phyloP scores from a whole-genome alignment of 345 rosid species.

The Murraya paniculata region DNA sequence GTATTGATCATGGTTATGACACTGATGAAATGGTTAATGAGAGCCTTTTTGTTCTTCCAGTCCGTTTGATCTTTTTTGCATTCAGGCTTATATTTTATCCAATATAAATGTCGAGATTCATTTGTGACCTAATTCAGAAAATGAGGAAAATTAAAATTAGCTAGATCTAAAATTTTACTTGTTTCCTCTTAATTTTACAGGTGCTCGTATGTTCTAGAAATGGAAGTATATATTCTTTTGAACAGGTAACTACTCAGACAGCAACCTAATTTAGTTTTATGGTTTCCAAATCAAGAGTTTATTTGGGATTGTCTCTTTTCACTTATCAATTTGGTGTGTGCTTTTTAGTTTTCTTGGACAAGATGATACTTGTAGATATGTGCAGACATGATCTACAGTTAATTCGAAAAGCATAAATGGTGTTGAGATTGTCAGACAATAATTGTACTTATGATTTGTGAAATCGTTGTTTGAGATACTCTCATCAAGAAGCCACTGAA shows the following conservation, averaged over 20 bases:
- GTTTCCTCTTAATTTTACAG: slow-evolving; percentile 35
- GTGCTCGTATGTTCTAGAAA: slow-evolving; percentile 80
- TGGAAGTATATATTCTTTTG: slow-evolving; percentile 73
- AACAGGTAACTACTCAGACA: slow-evolving; percentile 41
- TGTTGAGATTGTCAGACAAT: background rate
- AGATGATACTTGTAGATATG: background rate
- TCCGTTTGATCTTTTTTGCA: background rate
- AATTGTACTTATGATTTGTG: background rate
- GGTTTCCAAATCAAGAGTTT: too few relatives aligned
- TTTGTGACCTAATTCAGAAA: background rate
- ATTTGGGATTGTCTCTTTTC: too few relatives aligned
- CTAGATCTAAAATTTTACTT: background rate
- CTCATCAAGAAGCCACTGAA: background rate
- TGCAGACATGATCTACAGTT: background rate
- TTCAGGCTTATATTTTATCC: background rate
- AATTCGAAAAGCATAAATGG: background rate
- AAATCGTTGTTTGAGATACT: background rate
- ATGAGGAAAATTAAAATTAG: background rate
- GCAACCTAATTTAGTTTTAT: too few relatives aligned
- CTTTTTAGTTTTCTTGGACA: background rate
- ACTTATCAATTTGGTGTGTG: background rate
- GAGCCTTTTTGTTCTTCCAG: background rate
- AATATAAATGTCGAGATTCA: background rate
- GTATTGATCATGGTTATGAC: background rate
- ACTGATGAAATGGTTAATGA: background rate